Percentiles rank a stretch among this genome's conserved stretches.
phyloP scores from a whole-genome alignment of 306 rosid genomes.

The Cucumis sativus region Cucumber_9930_V3 NC_026657.2:28148501-28149000 shows the following conservation, averaged over 20 bases:
- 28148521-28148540: too few species aligned
- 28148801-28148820: background rate
- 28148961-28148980: too few species aligned
- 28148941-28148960: too few species aligned
- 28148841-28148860: background rate
- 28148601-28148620: background rate
- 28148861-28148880: background rate
- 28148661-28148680: background rate
- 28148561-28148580: too few species aligned
- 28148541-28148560: too few species aligned
- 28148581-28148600: background rate
- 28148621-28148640: too few species aligned
- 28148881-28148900: background rate
- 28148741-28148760: background rate
- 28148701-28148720: background rate
- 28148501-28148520: too few species aligned
- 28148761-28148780: background rate
- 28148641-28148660: too few species aligned
- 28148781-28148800: background rate
- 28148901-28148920: too few species aligned
- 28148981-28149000: too few species aligned
- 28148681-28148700: background rate
- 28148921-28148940: too few species aligned
- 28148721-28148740: background rate
- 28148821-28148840: background rate